Percentiles rank a stretch among this genome's conserved stretches.
These are phyloP conservation scores for Paxillus ammoniavirescens DNA, from an alignment of 768 basidiomycete species.

Conservation along the genomic window DNA sequence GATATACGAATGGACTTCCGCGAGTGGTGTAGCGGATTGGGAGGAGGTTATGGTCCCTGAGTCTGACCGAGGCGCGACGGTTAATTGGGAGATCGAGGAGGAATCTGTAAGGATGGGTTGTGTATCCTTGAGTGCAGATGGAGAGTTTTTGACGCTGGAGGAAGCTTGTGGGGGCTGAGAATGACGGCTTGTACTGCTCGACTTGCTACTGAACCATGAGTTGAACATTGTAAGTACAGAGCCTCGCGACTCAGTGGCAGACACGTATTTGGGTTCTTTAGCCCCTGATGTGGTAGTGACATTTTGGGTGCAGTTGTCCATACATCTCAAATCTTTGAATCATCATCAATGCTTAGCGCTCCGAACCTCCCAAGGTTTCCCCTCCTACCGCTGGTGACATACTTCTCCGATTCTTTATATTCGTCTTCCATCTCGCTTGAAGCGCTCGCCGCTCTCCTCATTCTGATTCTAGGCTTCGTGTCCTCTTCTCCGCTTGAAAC, in stretches of 20 bases:
- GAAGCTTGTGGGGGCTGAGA: constrained; percentile 9
- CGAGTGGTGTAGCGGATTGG: constrained; percentile 18
- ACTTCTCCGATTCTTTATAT: constrained; percentile 19
- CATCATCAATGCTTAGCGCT: constrained; percentile 26
- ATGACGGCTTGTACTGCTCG: constrained; percentile 19
- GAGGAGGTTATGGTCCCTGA: constrained; percentile 12
- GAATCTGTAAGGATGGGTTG: constrained; percentile 6
- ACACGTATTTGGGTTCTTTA: not conserved
- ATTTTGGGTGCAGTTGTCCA: not conserved
- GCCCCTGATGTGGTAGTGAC: not conserved
- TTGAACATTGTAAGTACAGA: constrained; percentile 18
- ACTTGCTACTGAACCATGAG: constrained; percentile 32
- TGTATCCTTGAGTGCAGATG: not conserved
- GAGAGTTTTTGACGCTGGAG: not conserved
- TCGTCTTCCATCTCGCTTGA: constrained; percentile 20
- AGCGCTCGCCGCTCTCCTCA: not conserved
- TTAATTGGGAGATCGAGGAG: constrained; percentile 18
- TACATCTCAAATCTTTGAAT: not conserved
- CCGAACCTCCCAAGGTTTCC: constrained; percentile 27
- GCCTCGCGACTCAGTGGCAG: no score
- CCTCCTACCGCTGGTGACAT: not conserved
- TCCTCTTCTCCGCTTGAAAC: constrained; percentile 11
- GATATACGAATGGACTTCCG: constrained; percentile 23
- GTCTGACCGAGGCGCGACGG: constrained; percentile 13
- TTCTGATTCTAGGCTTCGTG: not conserved